Base-by-base conservation (phyloP, 2,329 filamentous ascomycete genomes). In the Xylaria sp. region DNA sequence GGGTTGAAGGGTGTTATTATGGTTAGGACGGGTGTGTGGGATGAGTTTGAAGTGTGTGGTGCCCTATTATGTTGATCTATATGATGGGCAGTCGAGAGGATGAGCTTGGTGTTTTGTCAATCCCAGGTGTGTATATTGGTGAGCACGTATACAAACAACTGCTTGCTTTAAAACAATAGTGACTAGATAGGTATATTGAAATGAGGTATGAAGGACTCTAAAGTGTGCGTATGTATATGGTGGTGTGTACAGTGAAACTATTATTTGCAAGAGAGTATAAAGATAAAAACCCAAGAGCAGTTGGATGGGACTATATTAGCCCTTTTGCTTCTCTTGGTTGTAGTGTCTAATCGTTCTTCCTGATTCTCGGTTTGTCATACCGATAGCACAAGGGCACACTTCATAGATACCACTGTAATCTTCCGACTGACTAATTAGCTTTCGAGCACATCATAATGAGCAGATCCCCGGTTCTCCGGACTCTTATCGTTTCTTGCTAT, bases 281-380 rank as follows among this genome's bases (percentile, higher is more conserved):
- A 43, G 36, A 25, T 28, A 61, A 30, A 52, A 61, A 52, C 34
- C 56, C 45, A 48, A 48, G 59, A 65, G 59, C 32, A 63, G 53
- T 34, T 20, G 50, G 60, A 39, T 20, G 28, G 13, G 53, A 43
- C 50, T 64, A 66, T 68, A 67, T 63, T 63, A 65, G 41, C 60
- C 20, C 52, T 60, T 46, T 60, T 53, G 32, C 45, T 57, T 41
- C 30, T 20, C 18, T 13, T 6, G 34, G 23, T 50, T 7, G 28
- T 34, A 28, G 43, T 36, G 46, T 12, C 32, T 36, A 58, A 18
- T 41, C 36, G 60, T 34, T 57, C 65, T 39, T 12, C 57, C 57
- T 67, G 46, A 57, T 32, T 63, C 65, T 23, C 55, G 67, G 69
- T 71, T 71, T 70, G 67, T 71, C 68, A 70, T 67, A 41, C 39